Conservation (phyloP, 495 filamentous ascomycete genomes). For the Podospora sp. region DNA sequence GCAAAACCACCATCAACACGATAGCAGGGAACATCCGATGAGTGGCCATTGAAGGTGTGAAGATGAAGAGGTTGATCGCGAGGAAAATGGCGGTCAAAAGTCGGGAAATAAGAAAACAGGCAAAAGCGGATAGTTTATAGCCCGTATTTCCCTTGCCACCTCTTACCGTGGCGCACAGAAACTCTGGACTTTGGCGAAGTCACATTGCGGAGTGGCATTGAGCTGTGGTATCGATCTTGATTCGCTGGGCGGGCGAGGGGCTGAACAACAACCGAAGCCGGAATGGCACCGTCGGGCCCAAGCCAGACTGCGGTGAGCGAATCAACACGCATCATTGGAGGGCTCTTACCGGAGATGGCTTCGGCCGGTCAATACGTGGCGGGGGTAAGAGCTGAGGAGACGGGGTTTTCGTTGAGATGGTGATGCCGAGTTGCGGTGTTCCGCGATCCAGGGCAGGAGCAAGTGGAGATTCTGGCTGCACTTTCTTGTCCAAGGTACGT, state of each 20-base stretch:
- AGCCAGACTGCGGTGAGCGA: background rate
- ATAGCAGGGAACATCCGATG: background rate
- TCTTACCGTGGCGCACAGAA: background rate
- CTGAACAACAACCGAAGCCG: background rate
- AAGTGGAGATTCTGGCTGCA: no score
- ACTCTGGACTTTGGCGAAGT: background rate
- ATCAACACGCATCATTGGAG: background rate
- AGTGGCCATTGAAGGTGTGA: background rate
- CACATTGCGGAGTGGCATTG: background rate
- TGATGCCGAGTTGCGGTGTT: no score
- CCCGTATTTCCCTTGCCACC: slow-evolving; percentile 2
- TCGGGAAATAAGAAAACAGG: background rate
- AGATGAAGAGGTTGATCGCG: background rate
- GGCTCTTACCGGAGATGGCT: background rate
- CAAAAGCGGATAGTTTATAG: background rate
- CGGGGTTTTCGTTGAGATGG: no score
- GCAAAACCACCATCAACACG: background rate
- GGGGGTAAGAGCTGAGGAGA: background rate
- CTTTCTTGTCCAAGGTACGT: no score
- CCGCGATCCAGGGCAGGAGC: no score
- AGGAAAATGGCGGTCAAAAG: background rate
- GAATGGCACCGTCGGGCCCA: background rate
- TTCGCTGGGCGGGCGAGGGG: background rate
- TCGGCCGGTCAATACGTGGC: background rate
- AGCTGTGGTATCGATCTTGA: background rate